phyloP scores from a whole-genome alignment of 352 stramenopile genomes.

The Chrysophaeum taylorii region DNA sequence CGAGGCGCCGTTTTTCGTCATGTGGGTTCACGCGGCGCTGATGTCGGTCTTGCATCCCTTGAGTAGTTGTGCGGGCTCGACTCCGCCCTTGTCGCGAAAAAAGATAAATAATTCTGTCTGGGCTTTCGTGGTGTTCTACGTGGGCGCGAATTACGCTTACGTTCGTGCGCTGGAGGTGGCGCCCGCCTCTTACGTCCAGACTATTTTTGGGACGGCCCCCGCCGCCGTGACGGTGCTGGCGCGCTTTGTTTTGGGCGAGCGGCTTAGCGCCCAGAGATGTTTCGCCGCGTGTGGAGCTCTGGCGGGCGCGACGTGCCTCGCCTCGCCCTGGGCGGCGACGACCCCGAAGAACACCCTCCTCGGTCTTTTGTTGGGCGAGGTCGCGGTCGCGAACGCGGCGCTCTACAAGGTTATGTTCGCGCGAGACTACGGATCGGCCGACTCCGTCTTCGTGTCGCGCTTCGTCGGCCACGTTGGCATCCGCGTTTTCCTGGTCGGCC shows the following conservation, averaged over 20 bases:
- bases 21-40: neutral
- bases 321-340: no score
- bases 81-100: neutral
- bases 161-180: neutral
- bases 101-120: neutral
- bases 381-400: neutral
- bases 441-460: neutral
- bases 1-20: neutral
- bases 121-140: neutral
- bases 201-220: conserved; percentile 5
- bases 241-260: neutral
- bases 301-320: neutral
- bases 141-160: neutral
- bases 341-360: neutral
- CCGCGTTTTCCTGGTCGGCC: no score
- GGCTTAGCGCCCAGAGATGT: neutral
- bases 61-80: neutral
- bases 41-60: neutral
- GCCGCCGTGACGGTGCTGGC: neutral
- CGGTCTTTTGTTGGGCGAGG: neutral
- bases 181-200: neutral
- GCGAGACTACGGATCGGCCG: neutral
- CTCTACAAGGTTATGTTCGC: neutral
- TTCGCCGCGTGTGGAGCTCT: neutral
- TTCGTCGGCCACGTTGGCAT: conserved; percentile 4